Base-by-base conservation (phyloP, 495 filamentous ascomycete species). In the Xylaria flabelliformis region DNA sequence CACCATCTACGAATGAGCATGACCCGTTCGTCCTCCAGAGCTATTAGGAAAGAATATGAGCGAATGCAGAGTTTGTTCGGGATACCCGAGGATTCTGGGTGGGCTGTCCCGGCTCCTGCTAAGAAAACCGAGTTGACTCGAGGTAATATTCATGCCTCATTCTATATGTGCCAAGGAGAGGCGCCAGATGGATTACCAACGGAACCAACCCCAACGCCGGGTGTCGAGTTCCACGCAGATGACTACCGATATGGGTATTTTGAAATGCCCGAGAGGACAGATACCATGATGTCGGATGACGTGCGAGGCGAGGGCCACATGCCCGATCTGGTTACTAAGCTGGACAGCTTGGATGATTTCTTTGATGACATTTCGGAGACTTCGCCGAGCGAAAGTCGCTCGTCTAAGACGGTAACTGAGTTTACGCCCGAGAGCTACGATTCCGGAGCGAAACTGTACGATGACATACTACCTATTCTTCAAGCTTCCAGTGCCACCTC, bases 1-100 rank as follows among this genome's bases (percentile, higher is more conserved):
- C 93, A 97, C 75, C 94, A 98, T 74, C 83, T 99, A 55, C 89
- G 96, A 29, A 99, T 98, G 96, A 97, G 94, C 81, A 97, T 98
- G 92, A 93, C 92, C 8, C 87, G 91, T 48, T 89, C 89, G 29
- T 92, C 92, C 24, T 95, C 94, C 1, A 91, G 92, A 73, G 90
- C 91, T 0, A 91, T 95, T 61, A 90, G 93, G 51, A 98, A 98
- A 77, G 94, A 97, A 79, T 98, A 97, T 76, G 96, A 97, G 75
- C 91, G 92, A 41, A 97, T 94, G 6, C 91, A 97, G 76, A 97
- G 94, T 77, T 83, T 99, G 26, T 99, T 98, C 78, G 96, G 96
- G 61, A 98, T 99, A 70, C 96, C 96, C 2, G 95, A 98, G 78
- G 92, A 94, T 34, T 95, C 92, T 3, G 96, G 96, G 8, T 99